Evolutionary conservation across 2,329 filamentous ascomycete genomes (phyloP).

Genomic region (Ophiostoma fasciatum): DNA sequence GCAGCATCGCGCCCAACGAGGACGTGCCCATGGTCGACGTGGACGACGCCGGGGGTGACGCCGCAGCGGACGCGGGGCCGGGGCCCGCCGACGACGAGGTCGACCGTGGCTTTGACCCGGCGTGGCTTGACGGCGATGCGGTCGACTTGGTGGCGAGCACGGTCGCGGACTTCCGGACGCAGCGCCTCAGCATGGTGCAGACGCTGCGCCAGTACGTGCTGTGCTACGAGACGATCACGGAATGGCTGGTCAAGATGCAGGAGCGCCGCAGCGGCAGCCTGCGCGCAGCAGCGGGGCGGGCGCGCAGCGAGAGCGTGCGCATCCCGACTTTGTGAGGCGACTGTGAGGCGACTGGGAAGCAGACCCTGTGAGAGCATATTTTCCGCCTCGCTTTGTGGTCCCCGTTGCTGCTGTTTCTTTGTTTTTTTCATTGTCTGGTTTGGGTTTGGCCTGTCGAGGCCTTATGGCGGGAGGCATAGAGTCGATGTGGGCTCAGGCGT

Average conservation of each 20-base stretch:
- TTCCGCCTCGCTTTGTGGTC: too few species aligned
- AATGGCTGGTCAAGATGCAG: conserved; percentile 55
- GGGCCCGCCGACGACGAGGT: neutral
- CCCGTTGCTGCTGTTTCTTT: too few species aligned
- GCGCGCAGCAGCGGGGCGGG: conserved; percentile 1
- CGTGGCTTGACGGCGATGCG: conserved; percentile 55
- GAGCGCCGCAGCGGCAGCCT: conserved; percentile 15
- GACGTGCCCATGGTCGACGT: conserved; percentile 4
- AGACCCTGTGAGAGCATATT: too few species aligned
- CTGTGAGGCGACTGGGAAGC: too few species aligned
- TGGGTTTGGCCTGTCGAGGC: too few species aligned
- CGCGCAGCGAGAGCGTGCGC: conserved; percentile 10
- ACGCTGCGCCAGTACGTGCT: conserved; percentile 85
- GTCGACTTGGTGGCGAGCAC: conserved; percentile 73
- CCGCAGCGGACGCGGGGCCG: neutral
- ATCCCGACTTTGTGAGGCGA: too few species aligned
- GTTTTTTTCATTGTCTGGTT: too few species aligned
- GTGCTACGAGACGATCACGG: conserved; percentile 87
- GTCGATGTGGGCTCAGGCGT: too few species aligned
- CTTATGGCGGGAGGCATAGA: too few species aligned
- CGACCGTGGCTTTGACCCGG: conserved; percentile 25
- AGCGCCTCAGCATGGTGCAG: conserved; percentile 93
- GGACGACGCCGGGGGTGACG: neutral
- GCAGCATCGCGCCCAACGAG: neutral
- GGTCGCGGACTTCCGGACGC: conserved; percentile 77